Base-by-base conservation (phyloP, 805 yeast genomes). In the Tetrapisispora arboricola region DNA sequence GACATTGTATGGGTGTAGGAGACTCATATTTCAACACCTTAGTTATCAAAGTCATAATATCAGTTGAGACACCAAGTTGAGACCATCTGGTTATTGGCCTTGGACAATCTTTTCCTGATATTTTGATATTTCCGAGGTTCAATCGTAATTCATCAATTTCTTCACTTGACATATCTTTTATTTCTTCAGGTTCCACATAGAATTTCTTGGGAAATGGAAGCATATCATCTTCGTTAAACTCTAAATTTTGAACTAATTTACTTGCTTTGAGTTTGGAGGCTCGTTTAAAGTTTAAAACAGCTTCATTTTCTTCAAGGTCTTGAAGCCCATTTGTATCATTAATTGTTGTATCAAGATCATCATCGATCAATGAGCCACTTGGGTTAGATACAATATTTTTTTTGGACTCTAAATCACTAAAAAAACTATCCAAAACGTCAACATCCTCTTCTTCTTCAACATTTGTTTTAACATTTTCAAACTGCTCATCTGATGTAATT, bases 1-100 rank as follows among this genome's bases (percentile, higher is more conserved):
- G 98, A 67, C 96, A 86, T 72, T 92, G 98, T 60, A 92, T 92
- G 51, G 86, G 87, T 43, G 98, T 92, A 56, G 98, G 98, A 2
- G 63, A 55, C 0, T 60, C 65, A 55, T 75, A 88, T 7, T 67
- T 58, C 9, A 81, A 57, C 12, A 65, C 64, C 3, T 71, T 67
- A 1, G 67, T 65, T 6, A 90, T 64, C 0, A 76, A 68, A 2
- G 70, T 61, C 65, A 75, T 66, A 1, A 79, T 68, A 1, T 70
- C 66, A 0, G 75, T 61, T 0, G 94, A 80, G 1, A 92, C 65
- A 0, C 95, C 95, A 41, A 87, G 65, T 46, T 85, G 90, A 3
- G 82, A 68, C 94, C 96, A 90, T 41, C 75, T 73, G 31, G 70
- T 52, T 0, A 86, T 74, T 0, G 96, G 96, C 20, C 68, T 67